Conservation (phyloP, 192 early-diverging fungal genomes). For the Phycomyces nitens region DNA sequence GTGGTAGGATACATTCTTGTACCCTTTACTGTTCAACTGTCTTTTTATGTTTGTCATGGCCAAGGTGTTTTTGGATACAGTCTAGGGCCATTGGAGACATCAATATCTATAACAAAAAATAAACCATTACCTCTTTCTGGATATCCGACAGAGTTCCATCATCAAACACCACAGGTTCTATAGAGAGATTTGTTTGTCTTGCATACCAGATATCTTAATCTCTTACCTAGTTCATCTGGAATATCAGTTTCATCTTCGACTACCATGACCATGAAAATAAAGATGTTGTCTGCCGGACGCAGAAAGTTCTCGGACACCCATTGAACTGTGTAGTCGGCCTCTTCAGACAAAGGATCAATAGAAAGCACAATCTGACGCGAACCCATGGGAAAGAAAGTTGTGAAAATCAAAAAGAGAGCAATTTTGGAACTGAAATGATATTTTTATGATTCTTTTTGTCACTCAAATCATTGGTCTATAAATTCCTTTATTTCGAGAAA, state of each 20-base stretch:
- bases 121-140: conserved; percentile 7
- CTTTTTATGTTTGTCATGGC: conserved; percentile 10
- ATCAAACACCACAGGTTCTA: no score
- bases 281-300: conserved; percentile 7
- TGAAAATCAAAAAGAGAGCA: conserved; percentile 6
- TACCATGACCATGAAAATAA: conserved; percentile 7
- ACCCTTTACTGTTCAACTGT: background rate
- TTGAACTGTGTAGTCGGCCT: conserved; percentile 33
- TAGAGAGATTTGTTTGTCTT: no score
- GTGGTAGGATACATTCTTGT: conserved; percentile 7
- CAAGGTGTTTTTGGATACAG: background rate
- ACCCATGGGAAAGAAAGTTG: background rate
- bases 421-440: no score
- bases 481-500: no score
- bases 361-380: conserved; percentile 34
- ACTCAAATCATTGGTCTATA: no score
- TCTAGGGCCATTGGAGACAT: no score
- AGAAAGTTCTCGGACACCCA: conserved; percentile 42
- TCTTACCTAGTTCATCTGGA: background rate
- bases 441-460: no score
- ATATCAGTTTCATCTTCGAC: background rate
- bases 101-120: background rate
- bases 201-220: no score
- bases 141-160: no score
- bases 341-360: conserved; percentile 35